These are phyloP conservation scores for Tagetes patula DNA, from an alignment of 129 eudicot genomes.

Conservation along the genomic window DNA sequence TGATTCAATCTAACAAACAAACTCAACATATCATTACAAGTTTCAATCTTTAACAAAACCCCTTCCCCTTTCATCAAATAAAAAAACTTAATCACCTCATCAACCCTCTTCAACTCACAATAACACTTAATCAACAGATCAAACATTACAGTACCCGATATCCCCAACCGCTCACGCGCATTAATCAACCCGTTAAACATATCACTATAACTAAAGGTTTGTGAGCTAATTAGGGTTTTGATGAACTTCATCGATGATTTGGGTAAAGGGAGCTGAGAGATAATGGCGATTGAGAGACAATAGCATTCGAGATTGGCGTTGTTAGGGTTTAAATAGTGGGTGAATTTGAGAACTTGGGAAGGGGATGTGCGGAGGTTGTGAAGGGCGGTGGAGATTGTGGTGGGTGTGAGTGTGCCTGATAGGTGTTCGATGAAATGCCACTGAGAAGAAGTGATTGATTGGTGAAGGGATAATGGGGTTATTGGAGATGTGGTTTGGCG, in stretches of 20 bases:
- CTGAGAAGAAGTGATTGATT: conserved; percentile 40
- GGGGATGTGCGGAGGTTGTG: conserved; percentile 50
- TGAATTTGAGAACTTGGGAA: conserved; percentile 38
- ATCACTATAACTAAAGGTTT: conserved; percentile 17
- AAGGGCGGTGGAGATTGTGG: conserved; percentile 47
- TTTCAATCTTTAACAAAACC: conserved; percentile 47
- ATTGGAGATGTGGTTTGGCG: conserved; percentile 13
- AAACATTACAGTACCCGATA: conserved; percentile 38
- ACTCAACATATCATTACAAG: conserved; percentile 58
- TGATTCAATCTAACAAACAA: conserved; percentile 47
- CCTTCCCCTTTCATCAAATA: conserved; percentile 45
- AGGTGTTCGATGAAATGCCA: conserved; percentile 75
- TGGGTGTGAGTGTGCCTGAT: conserved; percentile 46
- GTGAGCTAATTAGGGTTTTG: conserved; percentile 36
- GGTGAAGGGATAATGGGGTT: conserved; percentile 27
- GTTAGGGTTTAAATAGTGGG: conserved; percentile 32
- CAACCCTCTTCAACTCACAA: conserved; percentile 55
- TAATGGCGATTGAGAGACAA: conserved; percentile 49
- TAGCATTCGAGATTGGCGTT: conserved; percentile 34
- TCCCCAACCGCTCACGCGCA: conserved; percentile 40
- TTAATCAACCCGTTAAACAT: conserved; percentile 42
- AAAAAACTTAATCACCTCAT: conserved; percentile 52
- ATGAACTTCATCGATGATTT: conserved; percentile 39
- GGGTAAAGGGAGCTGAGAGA: conserved; percentile 39
- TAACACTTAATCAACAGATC: conserved; percentile 52